Percentiles rank a stretch among this genome's conserved stretches.
phyloP scores from a whole-genome alignment of 306 rosid genomes.

The Quercus gilva region DNA sequence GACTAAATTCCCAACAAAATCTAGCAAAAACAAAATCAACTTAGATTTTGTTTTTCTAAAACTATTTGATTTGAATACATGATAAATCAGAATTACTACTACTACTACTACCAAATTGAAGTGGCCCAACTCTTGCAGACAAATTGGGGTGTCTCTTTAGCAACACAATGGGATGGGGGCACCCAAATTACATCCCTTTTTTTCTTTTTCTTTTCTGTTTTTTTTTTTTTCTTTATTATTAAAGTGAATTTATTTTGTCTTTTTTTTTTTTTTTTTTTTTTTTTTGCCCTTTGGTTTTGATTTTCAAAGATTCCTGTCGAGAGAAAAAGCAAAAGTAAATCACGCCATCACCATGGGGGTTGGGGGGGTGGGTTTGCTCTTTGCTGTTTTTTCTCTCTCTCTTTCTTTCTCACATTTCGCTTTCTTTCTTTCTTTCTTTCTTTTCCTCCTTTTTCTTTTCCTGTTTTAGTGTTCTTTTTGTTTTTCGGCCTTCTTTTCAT shows the following conservation, averaged over 20 bases:
- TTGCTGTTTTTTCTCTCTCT: neutral
- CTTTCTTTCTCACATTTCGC: conserved; percentile 32
- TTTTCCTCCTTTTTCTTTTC: conserved; percentile 56
- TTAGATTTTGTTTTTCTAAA: no score
- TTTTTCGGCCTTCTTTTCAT: conserved; percentile 52
- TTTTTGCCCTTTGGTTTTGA: conserved; percentile 40
- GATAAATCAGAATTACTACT: no score
- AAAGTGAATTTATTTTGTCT: neutral
- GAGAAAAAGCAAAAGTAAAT: conserved; percentile 56
- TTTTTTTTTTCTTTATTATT: neutral
- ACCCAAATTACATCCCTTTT: conserved; percentile 14
- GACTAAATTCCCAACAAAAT: no score
- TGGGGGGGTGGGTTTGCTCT: neutral
- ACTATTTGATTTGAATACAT: no score
- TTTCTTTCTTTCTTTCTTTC: conserved; percentile 33
- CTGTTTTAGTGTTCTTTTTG: conserved; percentile 60
- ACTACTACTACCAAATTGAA: no score
- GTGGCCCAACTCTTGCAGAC: neutral
- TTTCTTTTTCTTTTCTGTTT: neutral
- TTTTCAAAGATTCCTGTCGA: conserved; percentile 67
- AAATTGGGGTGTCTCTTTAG: neutral
- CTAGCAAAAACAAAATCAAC: no score
- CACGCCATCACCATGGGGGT: conserved; percentile 49
- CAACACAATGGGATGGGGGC: conserved; percentile 5
- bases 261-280: conserved; percentile 2